These are phyloP conservation scores for Gossypium stocksii DNA, from an alignment of 345 rosid species.

Conservation along the genomic window DNA sequence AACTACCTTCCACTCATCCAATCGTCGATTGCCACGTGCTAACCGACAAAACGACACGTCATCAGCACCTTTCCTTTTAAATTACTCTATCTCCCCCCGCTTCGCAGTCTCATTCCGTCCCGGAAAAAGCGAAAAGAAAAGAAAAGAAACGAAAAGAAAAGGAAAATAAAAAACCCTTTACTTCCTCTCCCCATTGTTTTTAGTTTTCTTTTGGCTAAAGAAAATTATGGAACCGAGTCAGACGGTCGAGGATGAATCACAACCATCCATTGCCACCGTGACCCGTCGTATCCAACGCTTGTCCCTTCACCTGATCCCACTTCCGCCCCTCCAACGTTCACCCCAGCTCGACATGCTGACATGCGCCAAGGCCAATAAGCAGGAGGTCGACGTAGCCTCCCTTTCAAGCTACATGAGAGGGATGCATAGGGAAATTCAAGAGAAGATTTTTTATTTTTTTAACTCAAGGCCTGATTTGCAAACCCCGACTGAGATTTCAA, in stretches of 20 bases:
- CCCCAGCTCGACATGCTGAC: conserved; percentile 27
- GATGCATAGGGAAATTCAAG: conserved; percentile 73
- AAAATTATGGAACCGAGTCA: conserved; percentile 14
- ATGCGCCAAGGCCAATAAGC: conserved; percentile 37
- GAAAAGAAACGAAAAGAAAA: no score
- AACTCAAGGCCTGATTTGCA: conserved; percentile 73
- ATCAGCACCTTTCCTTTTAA: conserved; percentile 2
- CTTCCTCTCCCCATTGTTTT: no score
- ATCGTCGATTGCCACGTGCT: conserved; percentile 29
- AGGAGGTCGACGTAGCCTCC: conserved; percentile 44
- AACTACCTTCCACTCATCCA: conserved; percentile 28
- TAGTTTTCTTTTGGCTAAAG: not conserved
- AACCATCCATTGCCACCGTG: not conserved
- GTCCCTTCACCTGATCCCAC: conserved; percentile 48
- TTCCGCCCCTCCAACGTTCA: not conserved
- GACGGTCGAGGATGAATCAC: conserved; percentile 26
- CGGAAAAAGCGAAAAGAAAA: no score
- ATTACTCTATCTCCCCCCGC: not conserved
- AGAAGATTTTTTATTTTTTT: conserved; percentile 54
- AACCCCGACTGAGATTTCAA: conserved; percentile 85
- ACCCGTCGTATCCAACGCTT: conserved; percentile 56
- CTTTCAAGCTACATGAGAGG: conserved; percentile 66
- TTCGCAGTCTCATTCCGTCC: not conserved
- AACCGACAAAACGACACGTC: not conserved
- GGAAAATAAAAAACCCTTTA: no score